A percentile compares a stretch with the other conserved stretches of the same genome.
Conservation (phyloP, 495 filamentous ascomycete genomes). For the Xylaria palmicola region DNA sequence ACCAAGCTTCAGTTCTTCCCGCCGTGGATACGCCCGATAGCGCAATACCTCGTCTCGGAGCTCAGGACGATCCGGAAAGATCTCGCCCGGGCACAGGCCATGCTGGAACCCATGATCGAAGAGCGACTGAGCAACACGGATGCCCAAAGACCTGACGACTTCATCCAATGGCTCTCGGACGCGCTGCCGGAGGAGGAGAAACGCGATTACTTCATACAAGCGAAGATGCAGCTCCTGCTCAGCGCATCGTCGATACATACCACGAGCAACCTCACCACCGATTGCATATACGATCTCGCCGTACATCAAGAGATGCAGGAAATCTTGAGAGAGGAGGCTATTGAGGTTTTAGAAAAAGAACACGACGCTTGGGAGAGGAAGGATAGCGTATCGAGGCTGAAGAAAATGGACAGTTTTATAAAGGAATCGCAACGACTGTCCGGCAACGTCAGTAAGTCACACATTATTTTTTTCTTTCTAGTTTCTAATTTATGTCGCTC, state of each 20-base stretch:
- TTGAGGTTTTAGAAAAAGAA: conserved; percentile 31
- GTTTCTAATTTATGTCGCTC: background rate
- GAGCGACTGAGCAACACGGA: conserved; percentile 31
- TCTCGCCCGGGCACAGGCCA: conserved; percentile 26
- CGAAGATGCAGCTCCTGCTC: conserved; percentile 33
- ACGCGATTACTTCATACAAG: conserved; percentile 28
- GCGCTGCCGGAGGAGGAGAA: conserved; percentile 33
- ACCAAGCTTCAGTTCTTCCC: conserved; percentile 40
- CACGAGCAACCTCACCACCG: conserved; percentile 36
- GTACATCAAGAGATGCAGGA: conserved; percentile 50
- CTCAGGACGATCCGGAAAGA: conserved; percentile 29
- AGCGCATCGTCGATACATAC: conserved; percentile 38
- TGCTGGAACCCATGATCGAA: conserved; percentile 33
- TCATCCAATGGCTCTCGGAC: conserved; percentile 36
- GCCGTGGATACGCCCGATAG: conserved; percentile 34
- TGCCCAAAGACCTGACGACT: conserved; percentile 33
- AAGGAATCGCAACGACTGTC: conserved; percentile 52
- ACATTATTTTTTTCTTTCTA: no score
- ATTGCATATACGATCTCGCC: conserved; percentile 49
- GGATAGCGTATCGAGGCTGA: conserved; percentile 41
- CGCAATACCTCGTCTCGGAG: conserved; percentile 32
- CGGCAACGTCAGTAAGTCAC: conserved; percentile 40
- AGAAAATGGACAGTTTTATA: conserved; percentile 56
- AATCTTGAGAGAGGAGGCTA: conserved; percentile 49
- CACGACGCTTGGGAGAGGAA: conserved; percentile 39